Evolutionary conservation across 2,329 filamentous ascomycete species (phyloP), one percentile per base, ranked within the genome.

Genomic region (Sclerotinia spermophila): DNA sequence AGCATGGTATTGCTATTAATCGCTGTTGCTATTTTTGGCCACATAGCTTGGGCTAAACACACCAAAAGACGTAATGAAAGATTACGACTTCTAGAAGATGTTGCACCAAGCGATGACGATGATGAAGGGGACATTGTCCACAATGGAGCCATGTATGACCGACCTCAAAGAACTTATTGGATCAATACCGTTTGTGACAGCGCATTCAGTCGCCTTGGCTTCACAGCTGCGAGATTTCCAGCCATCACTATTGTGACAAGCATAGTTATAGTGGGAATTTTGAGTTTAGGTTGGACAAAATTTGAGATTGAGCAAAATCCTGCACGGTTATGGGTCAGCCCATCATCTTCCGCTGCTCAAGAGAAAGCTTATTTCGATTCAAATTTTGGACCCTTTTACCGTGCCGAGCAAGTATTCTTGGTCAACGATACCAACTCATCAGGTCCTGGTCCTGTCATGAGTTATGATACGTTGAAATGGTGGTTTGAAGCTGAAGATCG

Each of bases 361-460:
- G 95, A 99, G 79, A 99, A 99, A 82, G 86, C 87, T 1, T 99
- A 96, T 79, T 99, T 98, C 74, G 96, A 99, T 79, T 80, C 87
- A 48, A 94, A 93, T 76, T 99, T 99, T 79, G 96, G 96, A 0
- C 94, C 95, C 0, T 99, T 99, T 78, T 99, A 96, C 81, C 92
- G 96, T 55, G 92, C 94, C 0, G 92, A 99, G 80, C 96, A 99
- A 81, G 88, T 90, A 0, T 99, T 99, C 80, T 81, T 99, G 21
- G 93, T 98, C 73, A 99, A 98, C 74, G 94, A 97, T 75, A 94
- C 89, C 0, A 80, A 86, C 0, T 77, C 85, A 2, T 84, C 84
- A 3, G 87, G 87, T 0, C 85, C 89, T 3, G 89, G 91, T 0
- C 92, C 93, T 0, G 93, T 98, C 2, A 82, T 99, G 70, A 94